phyloP scores from a whole-genome alignment of 1,139 yeast genomes.

The Debaryomyces subglobosus region DNA sequence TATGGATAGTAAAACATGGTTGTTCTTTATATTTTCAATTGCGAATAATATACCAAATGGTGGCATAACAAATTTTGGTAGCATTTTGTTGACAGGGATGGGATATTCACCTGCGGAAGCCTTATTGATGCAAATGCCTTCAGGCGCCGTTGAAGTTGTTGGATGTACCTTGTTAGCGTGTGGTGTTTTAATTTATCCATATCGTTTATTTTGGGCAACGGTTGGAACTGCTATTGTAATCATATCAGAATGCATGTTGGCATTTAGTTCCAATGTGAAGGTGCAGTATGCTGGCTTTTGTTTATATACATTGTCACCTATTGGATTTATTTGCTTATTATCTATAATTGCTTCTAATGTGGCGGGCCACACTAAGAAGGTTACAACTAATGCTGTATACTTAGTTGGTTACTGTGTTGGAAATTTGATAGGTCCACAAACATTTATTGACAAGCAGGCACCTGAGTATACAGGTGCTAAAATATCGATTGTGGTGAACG shows the following conservation, averaged over 20 bases:
- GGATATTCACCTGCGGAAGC: conserved; percentile 38
- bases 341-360: conserved; percentile 57
- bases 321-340: conserved; percentile 51
- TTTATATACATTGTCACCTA: conserved; percentile 26
- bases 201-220: conserved; percentile 42
- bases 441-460: conserved; percentile 55
- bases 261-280: conserved; percentile 40
- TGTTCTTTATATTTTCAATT: conserved; percentile 33
- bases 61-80: conserved; percentile 38
- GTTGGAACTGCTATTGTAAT: conserved; percentile 38
- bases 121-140: conserved; percentile 37
- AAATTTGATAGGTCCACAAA: conserved; percentile 72
- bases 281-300: conserved; percentile 39
- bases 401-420: conserved; percentile 70
- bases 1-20: conserved; percentile 40
- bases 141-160: conserved; percentile 42
- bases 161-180: conserved; percentile 46
- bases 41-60: conserved; percentile 35
- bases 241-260: conserved; percentile 49
- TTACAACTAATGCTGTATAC: conserved; percentile 59
- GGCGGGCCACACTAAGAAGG: conserved; percentile 72
- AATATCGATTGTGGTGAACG: conserved; percentile 38
- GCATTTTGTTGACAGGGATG: conserved; percentile 45
- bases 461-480: conserved; percentile 56
- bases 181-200: conserved; percentile 34